Evolutionary conservation across 352 stramenopile genomes (phyloP).

Genomic region (Phytopythium aichiense): DNA sequence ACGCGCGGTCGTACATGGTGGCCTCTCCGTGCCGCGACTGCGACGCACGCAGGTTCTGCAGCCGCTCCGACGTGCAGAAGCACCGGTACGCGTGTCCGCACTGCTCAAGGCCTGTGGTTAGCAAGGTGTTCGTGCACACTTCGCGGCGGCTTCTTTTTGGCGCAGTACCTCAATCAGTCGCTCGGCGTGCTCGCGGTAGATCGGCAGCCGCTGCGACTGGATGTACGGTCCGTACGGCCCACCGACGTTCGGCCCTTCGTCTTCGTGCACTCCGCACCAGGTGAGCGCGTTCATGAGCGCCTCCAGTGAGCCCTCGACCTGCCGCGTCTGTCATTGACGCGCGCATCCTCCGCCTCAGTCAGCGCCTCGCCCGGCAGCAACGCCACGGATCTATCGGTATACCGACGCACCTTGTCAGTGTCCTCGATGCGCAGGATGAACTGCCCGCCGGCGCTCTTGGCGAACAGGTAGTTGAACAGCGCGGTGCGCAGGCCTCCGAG

Average conservation of each 20-base stretch:
- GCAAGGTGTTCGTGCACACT: too few species aligned
- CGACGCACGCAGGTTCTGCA: conserved; percentile 90
- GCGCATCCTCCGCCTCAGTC: conserved; percentile 2
- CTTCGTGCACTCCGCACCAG: conserved; percentile 96
- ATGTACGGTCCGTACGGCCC: conserved; percentile 94
- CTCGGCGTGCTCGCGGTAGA: conserved; percentile 92
- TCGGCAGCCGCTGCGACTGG: conserved; percentile 93
- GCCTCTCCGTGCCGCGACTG: conserved; percentile 87
- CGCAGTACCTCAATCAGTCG: conserved; percentile 72
- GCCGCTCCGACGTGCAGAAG: conserved; percentile 95
- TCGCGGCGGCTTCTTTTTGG: too few species aligned
- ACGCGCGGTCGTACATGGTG: conserved; percentile 97
- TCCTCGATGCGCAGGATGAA: conserved; percentile 93
- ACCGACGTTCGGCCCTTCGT: conserved; percentile 93
- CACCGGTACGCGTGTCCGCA: conserved; percentile 94
- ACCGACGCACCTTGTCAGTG: conserved; percentile 75
- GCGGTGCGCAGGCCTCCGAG: conserved; percentile 89
- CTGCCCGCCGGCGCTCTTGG: conserved; percentile 71
- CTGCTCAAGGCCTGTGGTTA: conserved; percentile 17
- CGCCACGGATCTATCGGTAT: too few species aligned
- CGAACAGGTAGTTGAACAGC: conserved; percentile 93
- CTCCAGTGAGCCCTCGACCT: conserved; percentile 83
- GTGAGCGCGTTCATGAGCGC: conserved; percentile 84
- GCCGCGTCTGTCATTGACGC: conserved; percentile 46
- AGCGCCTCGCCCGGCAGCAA: conserved; percentile 1